phyloP scores from a whole-genome alignment of 2,329 filamentous ascomycete genomes.

The Rhinocladiella mackenziei region DNA sequence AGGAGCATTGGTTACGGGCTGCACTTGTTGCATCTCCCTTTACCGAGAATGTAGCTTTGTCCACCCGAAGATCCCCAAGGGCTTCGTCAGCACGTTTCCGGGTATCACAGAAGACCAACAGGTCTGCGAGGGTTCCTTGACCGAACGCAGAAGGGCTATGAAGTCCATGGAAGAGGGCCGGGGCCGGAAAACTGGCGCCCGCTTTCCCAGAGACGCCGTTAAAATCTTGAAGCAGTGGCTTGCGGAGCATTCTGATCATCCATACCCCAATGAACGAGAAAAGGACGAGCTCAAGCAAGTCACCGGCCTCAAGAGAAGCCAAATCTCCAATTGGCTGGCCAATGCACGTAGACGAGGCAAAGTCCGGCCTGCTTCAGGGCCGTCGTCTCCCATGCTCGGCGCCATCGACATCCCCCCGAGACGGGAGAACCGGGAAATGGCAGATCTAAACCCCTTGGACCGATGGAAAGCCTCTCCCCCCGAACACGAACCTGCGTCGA shows the following conservation, averaged over 20 bases:
- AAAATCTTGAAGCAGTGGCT: slow-evolving; percentile 83
- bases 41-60: slow-evolving; percentile 48
- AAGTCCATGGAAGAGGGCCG: slow-evolving; percentile 41
- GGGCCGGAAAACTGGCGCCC: slow-evolving; percentile 62
- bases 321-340: slow-evolving; percentile 89
- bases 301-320: slow-evolving; percentile 75
- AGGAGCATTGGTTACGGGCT: slow-evolving; percentile 43
- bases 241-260: slow-evolving; percentile 71
- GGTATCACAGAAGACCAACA: slow-evolving; percentile 41
- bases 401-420: slow-evolving; percentile 67
- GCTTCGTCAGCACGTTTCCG: slow-evolving; percentile 44
- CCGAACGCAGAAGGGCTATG: slow-evolving; percentile 38
- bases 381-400: slow-evolving; percentile 65
- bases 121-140: slow-evolving; percentile 35
- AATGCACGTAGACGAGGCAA: slow-evolving; percentile 83
- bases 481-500: slow-evolving; percentile 63
- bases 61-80: slow-evolving; percentile 39
- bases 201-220: slow-evolving; percentile 76
- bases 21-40: slow-evolving; percentile 47
- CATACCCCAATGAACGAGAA: slow-evolving; percentile 83
- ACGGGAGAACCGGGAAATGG: slow-evolving; percentile 42
- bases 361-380: slow-evolving; percentile 56
- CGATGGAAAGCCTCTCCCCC: slow-evolving; percentile 67
- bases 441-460: slow-evolving; percentile 61
- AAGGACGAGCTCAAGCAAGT: slow-evolving; percentile 73